Evolutionary conservation across 2,329 filamentous ascomycete genomes (phyloP).

Genomic region (Trichophyton benhamiae): DNA sequence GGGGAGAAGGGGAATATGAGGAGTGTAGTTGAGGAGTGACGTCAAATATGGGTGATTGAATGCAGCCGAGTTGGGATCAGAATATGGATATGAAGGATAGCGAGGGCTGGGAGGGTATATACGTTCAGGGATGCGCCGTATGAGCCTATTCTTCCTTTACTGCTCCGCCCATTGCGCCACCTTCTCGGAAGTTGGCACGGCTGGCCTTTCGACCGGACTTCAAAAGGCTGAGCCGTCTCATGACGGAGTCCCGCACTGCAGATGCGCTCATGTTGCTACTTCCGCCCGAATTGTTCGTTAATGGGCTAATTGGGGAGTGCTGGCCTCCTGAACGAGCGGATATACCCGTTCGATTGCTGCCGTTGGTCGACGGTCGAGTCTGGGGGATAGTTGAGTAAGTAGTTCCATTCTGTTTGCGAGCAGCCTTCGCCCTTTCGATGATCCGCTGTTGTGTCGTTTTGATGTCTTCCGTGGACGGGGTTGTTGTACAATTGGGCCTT

Average conservation of each 20-base stretch:
- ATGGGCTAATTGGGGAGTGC: conserved; percentile 5
- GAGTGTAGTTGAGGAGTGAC: neutral
- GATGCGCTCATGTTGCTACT: conserved; percentile 11
- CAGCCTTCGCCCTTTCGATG: conserved; percentile 12
- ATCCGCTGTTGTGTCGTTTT: conserved; percentile 15
- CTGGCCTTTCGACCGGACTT: conserved; percentile 60
- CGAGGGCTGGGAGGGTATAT: conserved; percentile 16
- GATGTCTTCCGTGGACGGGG: conserved; percentile 14
- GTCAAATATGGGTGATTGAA: neutral
- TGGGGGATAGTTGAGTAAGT: neutral
- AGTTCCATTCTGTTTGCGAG: conserved; percentile 1
- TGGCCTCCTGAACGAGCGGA: conserved; percentile 2
- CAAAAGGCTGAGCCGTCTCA: conserved; percentile 66
- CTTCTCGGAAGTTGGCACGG: conserved; percentile 38
- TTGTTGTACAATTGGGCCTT: neutral
- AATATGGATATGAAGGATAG: neutral
- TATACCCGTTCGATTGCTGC: conserved; percentile 4
- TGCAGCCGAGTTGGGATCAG: neutral
- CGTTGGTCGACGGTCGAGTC: neutral
- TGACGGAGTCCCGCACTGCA: conserved; percentile 49
- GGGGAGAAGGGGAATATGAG: conserved; percentile 7
- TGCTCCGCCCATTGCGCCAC: conserved; percentile 10
- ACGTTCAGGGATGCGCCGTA: conserved; percentile 10
- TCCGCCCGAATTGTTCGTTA: conserved; percentile 1
- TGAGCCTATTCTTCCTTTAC: conserved; percentile 26